Base-by-base conservation (phyloP, 441 rosid genomes). In the Sinapis alba region DNA sequence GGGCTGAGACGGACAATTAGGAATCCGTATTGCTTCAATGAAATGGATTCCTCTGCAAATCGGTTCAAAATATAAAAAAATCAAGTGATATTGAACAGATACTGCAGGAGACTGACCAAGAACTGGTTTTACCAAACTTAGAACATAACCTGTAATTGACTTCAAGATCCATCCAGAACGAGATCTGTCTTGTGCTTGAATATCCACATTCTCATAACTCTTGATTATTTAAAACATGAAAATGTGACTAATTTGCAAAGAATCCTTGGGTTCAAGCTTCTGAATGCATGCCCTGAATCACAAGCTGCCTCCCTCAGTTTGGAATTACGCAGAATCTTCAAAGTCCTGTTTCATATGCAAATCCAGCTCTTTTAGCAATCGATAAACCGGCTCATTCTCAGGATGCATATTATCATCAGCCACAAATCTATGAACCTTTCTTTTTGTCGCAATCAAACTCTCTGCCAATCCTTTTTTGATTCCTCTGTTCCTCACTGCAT, bases 361-460 rank as follows among this genome's bases (percentile, higher is more conserved):
- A 59, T 64, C 76, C 81, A 84, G 41, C 58, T 69, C 62, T 68
- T 81, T 79, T 30, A 86, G 74, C 51, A 86, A 28, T 63, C 62
- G 41, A 78, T 81, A 78, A 53, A 86, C 79, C 53, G 21, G 75
- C 27, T 65, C 79, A 68, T 57, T 65, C 50, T 81, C 78, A 3
- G 75, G 80, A 72, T 84, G 85, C 71, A 82, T 68, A 50, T 80
- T 56, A 69, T 81, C 86, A 72, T 78, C 83, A 57, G 79, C 83
- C 51, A 84, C 83, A 84, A 83, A 84, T 66, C 78, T 78, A 43
- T 84, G 87, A 21, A 66, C 76, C 59, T 77, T 62, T 53, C 71
- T 79, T 71, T 45, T 45, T 58, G 82, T 71, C 74, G 83, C 77
- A 69, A 85, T 69, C 76, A 81, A 53, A 76, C 90, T 85, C 74